These are phyloP conservation scores for Phyllostachys edulis DNA, from an alignment of 176 grass and related monocot species.

Conservation along the genomic window DNA sequence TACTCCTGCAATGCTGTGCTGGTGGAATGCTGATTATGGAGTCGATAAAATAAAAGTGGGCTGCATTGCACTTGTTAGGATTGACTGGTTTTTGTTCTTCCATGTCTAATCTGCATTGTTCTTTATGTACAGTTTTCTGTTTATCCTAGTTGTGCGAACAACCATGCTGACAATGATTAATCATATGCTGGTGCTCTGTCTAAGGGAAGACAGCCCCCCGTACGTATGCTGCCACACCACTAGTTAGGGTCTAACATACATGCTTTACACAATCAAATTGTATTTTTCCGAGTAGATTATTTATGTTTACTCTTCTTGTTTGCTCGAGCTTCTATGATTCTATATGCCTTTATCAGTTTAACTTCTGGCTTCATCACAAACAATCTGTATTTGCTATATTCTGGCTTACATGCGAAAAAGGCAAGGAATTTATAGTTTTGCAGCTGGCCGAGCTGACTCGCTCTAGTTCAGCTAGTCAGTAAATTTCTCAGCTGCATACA, in stretches of 20 bases:
- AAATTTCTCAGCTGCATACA: slow-evolving; percentile 61
- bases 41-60: not conserved
- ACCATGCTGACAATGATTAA: not conserved
- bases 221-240: not conserved
- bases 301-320: not conserved
- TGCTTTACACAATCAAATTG: not conserved
- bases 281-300: not conserved
- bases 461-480: slow-evolving; percentile 32
- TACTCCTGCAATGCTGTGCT: not conserved
- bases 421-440: not conserved
- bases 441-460: slow-evolving; percentile 71
- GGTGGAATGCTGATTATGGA: not conserved
- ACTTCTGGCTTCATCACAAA: not conserved
- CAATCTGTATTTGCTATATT: not conserved
- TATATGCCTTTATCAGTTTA: not conserved
- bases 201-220: not conserved
- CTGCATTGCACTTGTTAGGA: not conserved
- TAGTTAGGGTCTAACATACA: not conserved
- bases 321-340: not conserved
- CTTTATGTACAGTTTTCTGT: not conserved
- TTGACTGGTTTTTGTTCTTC: not conserved
- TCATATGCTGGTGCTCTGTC: not conserved
- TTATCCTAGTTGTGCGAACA: not conserved
- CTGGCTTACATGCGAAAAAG: not conserved
- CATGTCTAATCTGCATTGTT: not conserved